phyloP scores from a whole-genome alignment of 768 basidiomycete species.

The Kwoniella botswanensis region DNA sequence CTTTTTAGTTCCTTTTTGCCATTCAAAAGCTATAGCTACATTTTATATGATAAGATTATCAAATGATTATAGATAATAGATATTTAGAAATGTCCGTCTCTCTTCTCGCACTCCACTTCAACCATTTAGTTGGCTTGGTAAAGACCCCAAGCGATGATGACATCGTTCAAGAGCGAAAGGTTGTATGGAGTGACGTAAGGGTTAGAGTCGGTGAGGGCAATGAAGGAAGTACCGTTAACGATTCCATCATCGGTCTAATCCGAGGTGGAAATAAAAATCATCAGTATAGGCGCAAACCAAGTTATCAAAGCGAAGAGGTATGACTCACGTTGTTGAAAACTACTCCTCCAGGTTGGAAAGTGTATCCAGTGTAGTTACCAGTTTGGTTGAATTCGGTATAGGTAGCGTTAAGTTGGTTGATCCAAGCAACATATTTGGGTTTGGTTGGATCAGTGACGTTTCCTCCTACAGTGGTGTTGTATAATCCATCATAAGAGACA shows the following conservation, averaged over 20 bases:
- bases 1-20: too few species aligned
- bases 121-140: constrained; percentile 47
- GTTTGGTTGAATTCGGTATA: constrained; percentile 64
- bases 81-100: not conserved
- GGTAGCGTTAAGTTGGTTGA: constrained; percentile 68
- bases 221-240: constrained; percentile 67
- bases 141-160: constrained; percentile 63
- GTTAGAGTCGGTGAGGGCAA: constrained; percentile 64
- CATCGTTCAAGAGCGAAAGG: constrained; percentile 62
- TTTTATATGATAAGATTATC: too few species aligned
- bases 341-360: constrained; percentile 63
- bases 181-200: constrained; percentile 68
- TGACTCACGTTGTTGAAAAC: constrained; percentile 57
- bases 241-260: constrained; percentile 56
- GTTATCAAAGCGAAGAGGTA: too few species aligned
- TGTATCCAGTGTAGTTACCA: constrained; percentile 60
- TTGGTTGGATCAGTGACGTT: constrained; percentile 58
- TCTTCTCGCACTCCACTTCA: not conserved
- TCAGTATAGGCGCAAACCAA: not conserved
- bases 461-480: constrained; percentile 62
- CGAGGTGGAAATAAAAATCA: too few species aligned
- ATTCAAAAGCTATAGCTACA: too few species aligned
- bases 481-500: constrained; percentile 64
- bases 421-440: constrained; percentile 65
- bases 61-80: not conserved